Base-by-base conservation (phyloP, 2,329 filamentous ascomycete genomes). In the Ophiostoma pallidulum region DNA sequence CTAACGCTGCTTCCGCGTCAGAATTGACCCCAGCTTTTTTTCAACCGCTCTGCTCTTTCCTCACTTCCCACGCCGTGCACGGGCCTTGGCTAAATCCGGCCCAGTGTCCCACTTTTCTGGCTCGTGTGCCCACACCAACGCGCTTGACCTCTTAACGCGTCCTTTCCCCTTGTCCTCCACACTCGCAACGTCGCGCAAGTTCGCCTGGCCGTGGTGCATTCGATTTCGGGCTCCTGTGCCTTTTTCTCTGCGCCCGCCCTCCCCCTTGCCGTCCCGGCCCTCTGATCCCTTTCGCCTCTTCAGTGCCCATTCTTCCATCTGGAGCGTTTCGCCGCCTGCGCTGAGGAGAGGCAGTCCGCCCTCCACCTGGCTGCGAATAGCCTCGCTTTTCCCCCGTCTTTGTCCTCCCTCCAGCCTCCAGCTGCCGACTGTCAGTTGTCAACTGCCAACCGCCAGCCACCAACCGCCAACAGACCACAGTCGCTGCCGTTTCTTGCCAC, bases 101-200 rank as follows among this genome's bases (percentile, higher is more conserved):
- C n/a, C 2, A 35, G n/a, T 1, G 8, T 6, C 33, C 46, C 46
- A 39, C 40, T 48, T 48, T 47, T 47, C 31, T 33, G 36, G 36
- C 18, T 36, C 22, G 13, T 18, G n/a, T n/a, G n/a, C 35, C 20
- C 19, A 22, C 24, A 5, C 29, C 28, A 31, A 53, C 52, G 52
- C 52, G 52, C 50, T 49, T 41, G 47, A 49, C 42, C 50, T 50
- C 50, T 54, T 50, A 49, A 54, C 52, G 52, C 52, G 52, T 51
- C 29, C 37, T 36, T 38, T 45, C 8, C 31, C 28, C 20, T 29
- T 46, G 8, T 14, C 12, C 26, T 37, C 20, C 46, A 42, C 38
- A 32, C 31, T 44, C 37, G 39, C 38, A 38, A 49, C 47, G 44
- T 38, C 39, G 48, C 48, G 48, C 43, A 46, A 31, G 44, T n/a